Base-by-base conservation (phyloP, 768 basidiomycete genomes). In the Termitomyces titanicus region DNA sequence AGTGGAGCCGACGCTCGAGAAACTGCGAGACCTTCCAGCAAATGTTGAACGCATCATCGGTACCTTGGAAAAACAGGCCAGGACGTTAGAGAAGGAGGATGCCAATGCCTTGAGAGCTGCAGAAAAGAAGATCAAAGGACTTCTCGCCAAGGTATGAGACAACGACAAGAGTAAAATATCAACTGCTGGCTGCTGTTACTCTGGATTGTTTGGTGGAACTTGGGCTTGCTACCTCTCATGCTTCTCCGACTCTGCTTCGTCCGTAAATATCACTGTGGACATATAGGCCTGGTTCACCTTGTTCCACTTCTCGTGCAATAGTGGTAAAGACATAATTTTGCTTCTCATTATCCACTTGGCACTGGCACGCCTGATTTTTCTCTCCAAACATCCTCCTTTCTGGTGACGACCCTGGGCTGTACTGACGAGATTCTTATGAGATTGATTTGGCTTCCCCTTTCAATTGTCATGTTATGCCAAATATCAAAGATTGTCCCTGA, bases 1-100 rank as follows among this genome's bases (percentile, higher is more conserved):
- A 85, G 84, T 77, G 31, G 73, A 73, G 8, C 77, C 73, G 18
- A 74, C 77, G 1, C 65, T 75, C 18, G 71, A 70, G 24, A 64
- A 65, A 24, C 59, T 82, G 31, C 72, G 76, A 56, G 74, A 71
- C 20, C 62, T 80, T n/a, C 83, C 84, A 5, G 72, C 63, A 29
- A 75, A 77, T 43, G 66, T 81, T 31, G 86, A 88, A 61, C 74
- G 75, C 40, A 74, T 74, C 8, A 78, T 86, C 47, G 68, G 74
- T 2, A 66, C 63, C 12, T 69, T 83, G 8, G 86, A 89, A 57
- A 84, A 82, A 66, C 77, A 78, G 55, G 70, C 72, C 57, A 82
- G 79, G 57, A 65, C 64, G 13, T 60, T 80, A 8, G 72, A 74
- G 35, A 75, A 74, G 45, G 71, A 71, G 31, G 64, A 63, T 44